These are phyloP conservation scores for Salvia sclarea DNA, from an alignment of 305 asterid species.

Conservation along the genomic window DNA sequence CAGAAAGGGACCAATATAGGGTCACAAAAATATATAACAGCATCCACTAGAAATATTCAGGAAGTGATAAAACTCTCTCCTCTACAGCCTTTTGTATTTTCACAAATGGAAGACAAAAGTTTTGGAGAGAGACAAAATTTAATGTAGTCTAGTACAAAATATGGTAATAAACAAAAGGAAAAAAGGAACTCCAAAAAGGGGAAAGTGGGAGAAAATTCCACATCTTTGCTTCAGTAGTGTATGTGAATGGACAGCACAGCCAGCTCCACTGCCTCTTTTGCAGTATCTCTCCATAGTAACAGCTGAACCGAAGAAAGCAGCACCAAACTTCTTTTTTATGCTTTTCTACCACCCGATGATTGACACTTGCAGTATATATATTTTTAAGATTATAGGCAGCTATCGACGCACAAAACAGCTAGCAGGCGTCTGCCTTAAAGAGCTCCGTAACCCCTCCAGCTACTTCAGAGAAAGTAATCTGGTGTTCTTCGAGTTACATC, in stretches of 20 bases:
- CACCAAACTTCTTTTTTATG: constrained; percentile 29
- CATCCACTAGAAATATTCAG: constrained; percentile 20
- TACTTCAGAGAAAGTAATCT: constrained; percentile 55
- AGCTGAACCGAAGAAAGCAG: constrained; percentile 32
- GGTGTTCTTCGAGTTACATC: constrained; percentile 70
- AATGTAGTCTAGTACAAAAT: constrained; percentile 26
- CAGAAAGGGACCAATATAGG: not conserved
- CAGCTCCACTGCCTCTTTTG: constrained; percentile 30
- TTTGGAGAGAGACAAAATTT: constrained; percentile 22
- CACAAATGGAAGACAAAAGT: constrained; percentile 24
- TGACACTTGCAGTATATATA: constrained; percentile 30
- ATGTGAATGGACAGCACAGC: constrained; percentile 26
- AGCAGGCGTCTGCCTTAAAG: constrained; percentile 24
- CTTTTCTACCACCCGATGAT: constrained; percentile 35
- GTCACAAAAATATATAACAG: not conserved
- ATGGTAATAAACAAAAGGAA: constrained; percentile 14
- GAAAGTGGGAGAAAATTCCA: constrained; percentile 31
- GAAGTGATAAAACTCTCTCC: constrained; percentile 10
- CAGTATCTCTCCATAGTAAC: constrained; percentile 24
- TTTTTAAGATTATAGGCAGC: constrained; percentile 26
- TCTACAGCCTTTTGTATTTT: constrained; percentile 26
- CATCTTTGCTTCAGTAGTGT: constrained; percentile 16
- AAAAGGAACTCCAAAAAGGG: constrained; percentile 8
- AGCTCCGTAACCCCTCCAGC: constrained; percentile 29
- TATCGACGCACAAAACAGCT: constrained; percentile 37